Base-by-base conservation (phyloP, 2,329 filamentous ascomycete species). In the Cyphellophora attinorum region DNA sequence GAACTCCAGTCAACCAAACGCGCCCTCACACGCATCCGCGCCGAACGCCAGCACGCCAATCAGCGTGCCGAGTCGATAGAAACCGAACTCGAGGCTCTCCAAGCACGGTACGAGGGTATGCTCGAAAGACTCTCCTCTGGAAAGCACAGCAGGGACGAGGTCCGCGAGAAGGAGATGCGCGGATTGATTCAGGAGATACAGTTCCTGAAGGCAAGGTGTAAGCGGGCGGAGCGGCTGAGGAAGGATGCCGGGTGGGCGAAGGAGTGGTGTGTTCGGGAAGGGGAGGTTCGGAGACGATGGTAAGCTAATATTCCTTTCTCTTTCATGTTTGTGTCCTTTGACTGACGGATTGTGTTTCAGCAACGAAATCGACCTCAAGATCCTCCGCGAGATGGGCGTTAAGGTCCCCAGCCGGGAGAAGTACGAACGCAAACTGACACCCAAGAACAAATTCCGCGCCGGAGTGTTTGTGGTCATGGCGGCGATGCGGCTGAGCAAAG, bases 171-270 rank as follows among this genome's bases (percentile, higher is more conserved):
- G 29, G 77, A 85, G 50, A 75, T 95, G 34, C 76, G 79, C 47
- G 89, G 89, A 12, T 70, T 96, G 53, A 74, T 76, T 34, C 82
- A 91, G 62, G 88, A 96, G 61, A 89, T 96, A 55, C 75, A 86
- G 51, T 96, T 84, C 77, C 76, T 96, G 56, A 77, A 86, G 50
- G 84, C 85, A 2, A 76, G 81, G 34, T 83, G 82, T 63, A 72
- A 76, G 54, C 74, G 91, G 19, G 89, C 95, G 59, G 76, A 84
- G 48, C 75, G 73, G 33, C 79, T 96, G 60, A 74, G 91, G 27
- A 71, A 73, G 43, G 84, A 88, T 51, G 74, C 89, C 19, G 83
- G 82, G 6, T 93, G 81, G 61, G 85, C 85, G 44, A 98, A 98
- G 70, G 76, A 73, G 47, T 88, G 85, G 57, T 75, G 95, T 61